These are phyloP conservation scores for Paramecium pentaurelia DNA, from an alignment of 73 alveolate genomes.

Conservation along the genomic window DNA sequence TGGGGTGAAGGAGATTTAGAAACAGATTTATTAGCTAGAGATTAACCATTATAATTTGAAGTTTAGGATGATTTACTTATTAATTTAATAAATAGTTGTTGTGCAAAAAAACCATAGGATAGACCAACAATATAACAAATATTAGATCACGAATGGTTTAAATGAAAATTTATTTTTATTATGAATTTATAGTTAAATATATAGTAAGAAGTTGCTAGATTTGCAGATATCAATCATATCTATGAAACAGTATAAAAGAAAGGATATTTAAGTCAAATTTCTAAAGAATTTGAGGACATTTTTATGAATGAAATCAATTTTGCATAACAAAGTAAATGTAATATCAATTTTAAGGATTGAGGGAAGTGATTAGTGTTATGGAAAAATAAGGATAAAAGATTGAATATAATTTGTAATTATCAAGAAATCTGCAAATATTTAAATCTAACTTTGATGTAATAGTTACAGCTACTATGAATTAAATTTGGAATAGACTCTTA, in stretches of 20 bases:
- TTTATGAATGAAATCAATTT: constrained; percentile 4
- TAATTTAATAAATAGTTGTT: neutral
- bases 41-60: neutral
- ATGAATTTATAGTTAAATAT: constrained; percentile 19
- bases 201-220: neutral
- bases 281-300: neutral
- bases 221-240: constrained; percentile 38
- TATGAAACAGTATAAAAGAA: constrained; percentile 17
- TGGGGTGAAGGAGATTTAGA: constrained; percentile 38
- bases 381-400: constrained; percentile 27
- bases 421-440: neutral
- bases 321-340: neutral
- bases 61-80: neutral
- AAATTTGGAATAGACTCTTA: constrained; percentile 12
- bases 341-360: neutral
- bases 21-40: constrained; percentile 31
- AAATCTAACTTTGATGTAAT: constrained; percentile 38
- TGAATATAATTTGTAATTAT: neutral
- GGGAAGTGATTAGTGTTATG: neutral
- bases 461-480: neutral
- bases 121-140: neutral
- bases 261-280: neutral
- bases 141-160: neutral
- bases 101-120: neutral
- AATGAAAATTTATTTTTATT: neutral